Evolutionary conservation across 1,139 yeast genomes (phyloP).

Genomic region (Meyerozyma smithsonii): DNA sequence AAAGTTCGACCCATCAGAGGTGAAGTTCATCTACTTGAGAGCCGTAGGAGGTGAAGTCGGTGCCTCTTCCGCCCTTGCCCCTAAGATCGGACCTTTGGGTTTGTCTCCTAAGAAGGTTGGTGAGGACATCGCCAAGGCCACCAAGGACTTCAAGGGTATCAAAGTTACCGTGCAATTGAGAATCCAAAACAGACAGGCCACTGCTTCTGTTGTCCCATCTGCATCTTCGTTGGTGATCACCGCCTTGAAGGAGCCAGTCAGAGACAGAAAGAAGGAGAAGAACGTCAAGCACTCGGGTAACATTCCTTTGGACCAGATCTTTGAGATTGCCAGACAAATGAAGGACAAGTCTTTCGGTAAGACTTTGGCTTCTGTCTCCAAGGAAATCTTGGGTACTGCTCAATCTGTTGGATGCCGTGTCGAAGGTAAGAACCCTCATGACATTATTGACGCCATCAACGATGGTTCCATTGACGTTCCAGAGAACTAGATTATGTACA

Average conservation of each 20-base stretch:
- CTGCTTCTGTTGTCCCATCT: conserved; percentile 98
- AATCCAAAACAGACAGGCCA: conserved; percentile 99
- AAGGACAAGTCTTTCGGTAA: conserved; percentile 97
- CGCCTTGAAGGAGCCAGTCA: conserved; percentile 99
- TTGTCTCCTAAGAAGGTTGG: conserved; percentile 99
- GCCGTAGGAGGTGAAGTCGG: conserved; percentile 99
- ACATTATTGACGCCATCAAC: conserved; percentile 94
- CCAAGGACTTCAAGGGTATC: conserved; percentile 98
- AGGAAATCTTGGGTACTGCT: conserved; percentile 99
- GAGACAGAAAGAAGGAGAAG: conserved; percentile 99
- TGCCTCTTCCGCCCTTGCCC: conserved; percentile 99
- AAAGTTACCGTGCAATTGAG: conserved; percentile 98
- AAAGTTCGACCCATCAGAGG: conserved; percentile 98
- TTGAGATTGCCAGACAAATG: conserved; percentile 97
- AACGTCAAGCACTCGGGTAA: conserved; percentile 99
- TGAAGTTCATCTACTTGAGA: conserved; percentile 97
- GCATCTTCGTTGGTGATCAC: conserved; percentile 98
- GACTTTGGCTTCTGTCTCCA: conserved; percentile 92
- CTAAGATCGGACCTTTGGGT: conserved; percentile 99
- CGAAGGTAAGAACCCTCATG: conserved; percentile 99
- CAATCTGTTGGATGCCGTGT: conserved; percentile 99
- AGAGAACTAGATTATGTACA: conserved; percentile 63
- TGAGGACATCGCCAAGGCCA: conserved; percentile 99
- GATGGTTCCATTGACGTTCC: conserved; percentile 97
- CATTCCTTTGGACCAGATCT: conserved; percentile 95